Conservation (phyloP, 306 rosid genomes). For the Pachyrhizus erosus region DNA sequence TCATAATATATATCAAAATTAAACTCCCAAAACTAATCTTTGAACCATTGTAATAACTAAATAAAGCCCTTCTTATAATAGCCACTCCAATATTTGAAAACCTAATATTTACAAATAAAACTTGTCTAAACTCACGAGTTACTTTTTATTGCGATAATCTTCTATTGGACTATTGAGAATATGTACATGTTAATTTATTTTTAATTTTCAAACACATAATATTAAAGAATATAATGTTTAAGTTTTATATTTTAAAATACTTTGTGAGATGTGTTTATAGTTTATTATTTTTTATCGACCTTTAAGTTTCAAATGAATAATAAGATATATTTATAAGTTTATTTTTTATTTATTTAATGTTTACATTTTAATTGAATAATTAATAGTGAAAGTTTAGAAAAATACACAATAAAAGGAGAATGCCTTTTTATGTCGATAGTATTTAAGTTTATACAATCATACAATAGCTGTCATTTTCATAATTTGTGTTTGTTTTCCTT, state of each 20-base stretch:
- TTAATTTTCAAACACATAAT: no score
- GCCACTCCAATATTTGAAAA: background rate
- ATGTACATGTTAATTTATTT: no score
- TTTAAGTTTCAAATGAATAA: background rate
- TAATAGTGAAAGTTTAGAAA: background rate
- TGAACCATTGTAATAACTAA: background rate
- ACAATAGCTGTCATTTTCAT: background rate
- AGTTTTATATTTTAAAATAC: background rate
- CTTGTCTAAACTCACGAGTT: background rate
- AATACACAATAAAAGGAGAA: background rate
- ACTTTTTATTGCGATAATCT: no score
- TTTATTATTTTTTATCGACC: no score
- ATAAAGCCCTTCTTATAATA: background rate
- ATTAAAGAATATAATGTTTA: background rate
- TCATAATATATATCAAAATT: background rate
- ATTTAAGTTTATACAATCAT: background rate
- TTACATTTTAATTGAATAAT: background rate
- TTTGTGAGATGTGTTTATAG: background rate
- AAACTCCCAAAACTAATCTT: background rate
- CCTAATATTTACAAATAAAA: no score
- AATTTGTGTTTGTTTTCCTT: background rate
- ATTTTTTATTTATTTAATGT: no score
- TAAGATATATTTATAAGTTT: background rate
- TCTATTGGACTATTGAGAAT: no score
- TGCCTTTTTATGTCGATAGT: background rate